A percentile compares a stretch with the other conserved stretches of the same genome.
phyloP scores from a whole-genome alignment of 108 stramenopile genomes.

The Conticribra guillardii region DNA sequence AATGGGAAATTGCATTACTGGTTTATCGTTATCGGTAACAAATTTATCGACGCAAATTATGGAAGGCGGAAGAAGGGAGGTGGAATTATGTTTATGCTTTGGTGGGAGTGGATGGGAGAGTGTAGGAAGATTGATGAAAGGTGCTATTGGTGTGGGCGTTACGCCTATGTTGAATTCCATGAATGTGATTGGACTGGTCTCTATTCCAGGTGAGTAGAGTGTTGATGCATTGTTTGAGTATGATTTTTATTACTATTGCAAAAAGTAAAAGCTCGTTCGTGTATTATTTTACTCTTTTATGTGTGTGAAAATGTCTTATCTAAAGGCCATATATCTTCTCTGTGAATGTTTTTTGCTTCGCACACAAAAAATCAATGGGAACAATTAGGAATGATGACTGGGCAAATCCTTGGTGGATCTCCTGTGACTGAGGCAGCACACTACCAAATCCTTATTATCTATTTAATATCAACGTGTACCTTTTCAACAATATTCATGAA shows the following conservation, averaged over 20 bases:
- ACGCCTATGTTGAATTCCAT: conserved; percentile 65
- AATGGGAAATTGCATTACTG: conserved; percentile 85
- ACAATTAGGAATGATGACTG: conserved; percentile 88
- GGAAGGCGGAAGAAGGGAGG: conserved; percentile 58
- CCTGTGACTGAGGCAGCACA: conserved; percentile 80
- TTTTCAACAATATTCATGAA: conserved; percentile 43
- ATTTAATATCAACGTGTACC: conserved; percentile 69
- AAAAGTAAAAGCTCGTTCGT: too few species aligned
- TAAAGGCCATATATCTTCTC: too few species aligned
- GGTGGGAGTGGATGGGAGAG: conserved; percentile 67
- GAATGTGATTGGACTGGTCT: conserved; percentile 82
- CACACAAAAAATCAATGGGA: neutral
- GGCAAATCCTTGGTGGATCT: conserved; percentile 89
- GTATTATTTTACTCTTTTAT: too few species aligned
- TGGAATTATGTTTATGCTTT: conserved; percentile 66
- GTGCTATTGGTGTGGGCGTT: conserved; percentile 53
- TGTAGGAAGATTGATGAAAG: conserved; percentile 47
- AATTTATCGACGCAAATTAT: conserved; percentile 57
- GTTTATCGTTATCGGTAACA: conserved; percentile 68
- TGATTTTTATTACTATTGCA: neutral
- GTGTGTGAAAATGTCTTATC: too few species aligned
- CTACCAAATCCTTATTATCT: conserved; percentile 91
- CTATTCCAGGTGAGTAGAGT: conserved; percentile 70
- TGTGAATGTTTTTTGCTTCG: neutral
- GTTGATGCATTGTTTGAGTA: neutral